These are phyloP conservation scores for Penicillium sp. DNA, from an alignment of 2,329 filamentous ascomycete genomes.

Conservation along the genomic window DNA sequence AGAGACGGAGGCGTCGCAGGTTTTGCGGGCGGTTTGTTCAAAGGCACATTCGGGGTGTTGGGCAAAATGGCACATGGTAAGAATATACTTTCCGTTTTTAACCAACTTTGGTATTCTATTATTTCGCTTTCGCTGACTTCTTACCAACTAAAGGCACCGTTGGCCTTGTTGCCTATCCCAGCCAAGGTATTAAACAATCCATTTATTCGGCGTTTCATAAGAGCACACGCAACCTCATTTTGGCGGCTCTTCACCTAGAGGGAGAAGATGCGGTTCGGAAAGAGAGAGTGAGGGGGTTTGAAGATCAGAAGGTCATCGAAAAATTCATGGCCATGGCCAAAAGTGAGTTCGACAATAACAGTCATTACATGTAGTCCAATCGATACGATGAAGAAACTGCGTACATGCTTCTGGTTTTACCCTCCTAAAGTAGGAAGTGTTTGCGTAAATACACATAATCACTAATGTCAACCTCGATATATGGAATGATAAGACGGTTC, in stretches of 20 bases:
- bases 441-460: neutral
- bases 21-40: conserved; percentile 34
- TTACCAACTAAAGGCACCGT: neutral
- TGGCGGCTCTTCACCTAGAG: neutral
- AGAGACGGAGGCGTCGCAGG: conserved; percentile 34
- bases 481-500: neutral
- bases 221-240: neutral
- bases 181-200: neutral
- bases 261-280: neutral
- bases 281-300: neutral
- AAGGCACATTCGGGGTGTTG: conserved; percentile 22
- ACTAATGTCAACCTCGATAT: neutral
- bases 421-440: neutral
- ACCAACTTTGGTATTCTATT: too few relatives aligned
- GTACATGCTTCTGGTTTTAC: neutral
- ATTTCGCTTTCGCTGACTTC: neutral
- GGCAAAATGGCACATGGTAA: neutral
- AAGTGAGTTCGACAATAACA: neutral
- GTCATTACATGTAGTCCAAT: neutral
- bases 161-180: neutral
- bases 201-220: neutral
- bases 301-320: neutral
- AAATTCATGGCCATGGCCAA: neutral
- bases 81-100: neutral
- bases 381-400: neutral